Conservation (phyloP, 2,329 filamentous ascomycete genomes). For the Alternaria metachromatica region DNA sequence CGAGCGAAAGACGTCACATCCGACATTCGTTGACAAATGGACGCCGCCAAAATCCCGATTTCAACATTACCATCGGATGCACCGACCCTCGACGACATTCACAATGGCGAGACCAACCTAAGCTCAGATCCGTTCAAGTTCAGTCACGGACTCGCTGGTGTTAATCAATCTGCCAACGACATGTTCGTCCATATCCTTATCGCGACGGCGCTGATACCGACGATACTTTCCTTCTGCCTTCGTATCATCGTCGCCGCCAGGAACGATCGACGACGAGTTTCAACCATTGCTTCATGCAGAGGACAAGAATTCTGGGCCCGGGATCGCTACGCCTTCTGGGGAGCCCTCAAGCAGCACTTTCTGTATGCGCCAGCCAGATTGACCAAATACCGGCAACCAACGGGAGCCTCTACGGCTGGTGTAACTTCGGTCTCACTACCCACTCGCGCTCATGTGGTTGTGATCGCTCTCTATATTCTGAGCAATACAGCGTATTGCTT, state of each 20-base stretch:
- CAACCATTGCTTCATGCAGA: slow-evolving; percentile 9
- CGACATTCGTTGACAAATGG: neutral
- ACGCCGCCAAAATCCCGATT: neutral
- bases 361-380: slow-evolving; percentile 50
- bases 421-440: slow-evolving; percentile 52
- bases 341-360: slow-evolving; percentile 48
- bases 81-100: slow-evolving; percentile 10
- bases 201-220: slow-evolving; percentile 14
- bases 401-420: slow-evolving; percentile 39
- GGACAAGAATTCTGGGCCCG: slow-evolving; percentile 21
- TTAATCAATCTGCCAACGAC: slow-evolving; percentile 53
- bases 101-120: slow-evolving; percentile 7
- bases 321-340: slow-evolving; percentile 15
- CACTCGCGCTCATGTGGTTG: slow-evolving; percentile 49
- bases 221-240: slow-evolving; percentile 6
- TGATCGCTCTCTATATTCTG: slow-evolving; percentile 49
- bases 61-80: neutral
- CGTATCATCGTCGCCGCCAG: slow-evolving; percentile 7
- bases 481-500: slow-evolving; percentile 51
- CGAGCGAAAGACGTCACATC: neutral
- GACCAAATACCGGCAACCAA: slow-evolving; percentile 50
- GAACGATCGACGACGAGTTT: slow-evolving; percentile 17
- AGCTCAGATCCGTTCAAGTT: slow-evolving; percentile 35
- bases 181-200: slow-evolving; percentile 34
- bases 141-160: slow-evolving; percentile 52